phyloP scores from a whole-genome alignment of 1,284 basidiomycete species.

The Melanopsichium pennsylvanicum region DNA sequence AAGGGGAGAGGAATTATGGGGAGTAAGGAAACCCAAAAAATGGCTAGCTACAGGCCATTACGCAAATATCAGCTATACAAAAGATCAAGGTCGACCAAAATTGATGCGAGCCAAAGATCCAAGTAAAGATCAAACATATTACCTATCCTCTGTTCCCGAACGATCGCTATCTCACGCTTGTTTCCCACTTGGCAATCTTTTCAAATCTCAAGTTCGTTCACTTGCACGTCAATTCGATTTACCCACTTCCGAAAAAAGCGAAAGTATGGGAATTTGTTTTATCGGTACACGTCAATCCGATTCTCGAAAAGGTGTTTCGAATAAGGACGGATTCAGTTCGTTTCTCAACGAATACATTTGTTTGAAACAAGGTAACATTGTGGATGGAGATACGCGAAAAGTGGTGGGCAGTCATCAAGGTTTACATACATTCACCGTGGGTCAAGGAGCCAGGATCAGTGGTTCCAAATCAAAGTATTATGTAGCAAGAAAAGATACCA shows the following conservation, averaged over 20 bases:
- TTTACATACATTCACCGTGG: conserved; percentile 87
- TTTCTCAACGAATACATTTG: conserved; percentile 74
- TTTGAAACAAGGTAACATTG: conserved; percentile 75
- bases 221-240: conserved; percentile 76
- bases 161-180: conserved; percentile 70
- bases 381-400: conserved; percentile 72
- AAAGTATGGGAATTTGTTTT: conserved; percentile 98
- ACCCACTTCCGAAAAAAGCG: conserved; percentile 79
- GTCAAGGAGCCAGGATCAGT: conserved; percentile 76
- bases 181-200: conserved; percentile 69
- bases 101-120: conserved; percentile 51
- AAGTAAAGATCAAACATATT: conserved; percentile 92
- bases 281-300: conserved; percentile 73
- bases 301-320: conserved; percentile 7
- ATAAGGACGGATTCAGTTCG: conserved; percentile 26
- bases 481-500: conserved; percentile 77
- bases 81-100: conserved; percentile 6
- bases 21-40: too few species aligned
- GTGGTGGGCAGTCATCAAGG: conserved; percentile 76
- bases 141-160: conserved; percentile 72
- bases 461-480: conserved; percentile 76
- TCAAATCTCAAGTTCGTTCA: conserved; percentile 73
- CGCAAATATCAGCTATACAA: conserved; percentile 72
- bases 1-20: too few species aligned
- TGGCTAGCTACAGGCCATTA: conserved; percentile 91